Evolutionary conservation across 192 early-diverging fungal species (phyloP), one percentile per base, ranked within the genome.

Genomic region (Entomortierella lignicola): DNA sequence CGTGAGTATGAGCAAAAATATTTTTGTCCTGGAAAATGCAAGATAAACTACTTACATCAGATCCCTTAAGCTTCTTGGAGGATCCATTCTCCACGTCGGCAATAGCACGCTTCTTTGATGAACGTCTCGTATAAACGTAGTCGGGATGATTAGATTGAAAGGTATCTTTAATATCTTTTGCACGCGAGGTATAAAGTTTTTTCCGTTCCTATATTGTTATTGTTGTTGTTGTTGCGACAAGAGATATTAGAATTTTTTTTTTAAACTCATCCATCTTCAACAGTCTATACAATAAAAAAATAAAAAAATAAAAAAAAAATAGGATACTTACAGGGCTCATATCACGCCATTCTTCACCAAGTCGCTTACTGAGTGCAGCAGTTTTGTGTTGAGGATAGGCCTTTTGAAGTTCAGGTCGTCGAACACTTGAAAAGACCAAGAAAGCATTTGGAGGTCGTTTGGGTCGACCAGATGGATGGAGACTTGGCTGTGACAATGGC

Each of bases 371-470:
- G 37, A 90, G 84, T 57, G 85, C 86, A 17, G 91, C 86, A 10
- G 90, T 90, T 61, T 88, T 87, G 34, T 90, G 67, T 26, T 75
- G 82, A 6, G 89, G 91, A 25, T 86, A 82, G 6, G 83, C 75
- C 59, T 88, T 85, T 55, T 87, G 81, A 41, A 91, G 83, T 72
- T 91, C 86, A 5, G 86, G 87, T 34, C 91, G 84, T n/a, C 91
- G 84, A 60, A 91, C 89, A 29, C 84, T 85, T 0, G 89, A 90
- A 56, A 87, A 92, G 6, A 92, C 81, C 59, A 92, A 65, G 57
- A 92, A 92, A 1, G 91, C 89, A 64, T 91, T 92, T 84, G 89
- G 85, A 3, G 91, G 91, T 48, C 88, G 77, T 52, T 91, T 91
- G 12, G 86, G 81, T n/a, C 79, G 72, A 18, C 81, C 72, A 23